Conservation (phyloP, 179 eudicot genomes). For the Heliamphora pulchella region DNA sequence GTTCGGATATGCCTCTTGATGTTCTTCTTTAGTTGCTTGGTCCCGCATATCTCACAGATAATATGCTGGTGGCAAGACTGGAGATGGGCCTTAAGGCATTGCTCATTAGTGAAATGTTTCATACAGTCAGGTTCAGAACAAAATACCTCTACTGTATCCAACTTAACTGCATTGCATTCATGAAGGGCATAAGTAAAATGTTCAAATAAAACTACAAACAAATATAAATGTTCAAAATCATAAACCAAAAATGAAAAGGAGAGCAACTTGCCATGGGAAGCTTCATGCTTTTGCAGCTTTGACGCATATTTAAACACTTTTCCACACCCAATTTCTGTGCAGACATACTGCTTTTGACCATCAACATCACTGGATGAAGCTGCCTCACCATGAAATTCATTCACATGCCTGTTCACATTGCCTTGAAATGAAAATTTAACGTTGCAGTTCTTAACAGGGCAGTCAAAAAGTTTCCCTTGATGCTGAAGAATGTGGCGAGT, state of each 20-base stretch:
- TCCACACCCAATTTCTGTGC: constrained; percentile 73
- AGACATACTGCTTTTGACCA: constrained; percentile 37
- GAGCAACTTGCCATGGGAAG: constrained; percentile 57
- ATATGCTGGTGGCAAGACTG: constrained; percentile 56
- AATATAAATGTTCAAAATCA: background rate
- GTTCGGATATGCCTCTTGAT: constrained; percentile 55
- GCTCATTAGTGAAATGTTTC: constrained; percentile 51
- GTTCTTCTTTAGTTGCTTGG: constrained; percentile 64
- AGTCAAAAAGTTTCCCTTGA: constrained; percentile 64
- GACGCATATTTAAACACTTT: constrained; percentile 73
- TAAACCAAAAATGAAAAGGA: background rate
- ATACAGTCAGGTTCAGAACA: constrained; percentile 69
- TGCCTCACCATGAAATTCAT: constrained; percentile 47
- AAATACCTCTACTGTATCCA: constrained; percentile 50
- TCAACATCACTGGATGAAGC: constrained; percentile 17
- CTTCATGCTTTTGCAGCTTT: constrained; percentile 52
- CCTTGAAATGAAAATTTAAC: constrained; percentile 45
- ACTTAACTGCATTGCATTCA: constrained; percentile 52
- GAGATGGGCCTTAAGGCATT: constrained; percentile 61
- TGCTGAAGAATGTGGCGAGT: constrained; percentile 71
- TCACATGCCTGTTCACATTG: constrained; percentile 64
- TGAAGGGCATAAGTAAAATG: background rate
- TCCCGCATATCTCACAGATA: constrained; percentile 62
- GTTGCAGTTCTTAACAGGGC: constrained; percentile 49
- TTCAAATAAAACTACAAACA: background rate